Base-by-base conservation (phyloP, 1,139 yeast genomes). In the Yamadazyma buinensis region DNA sequence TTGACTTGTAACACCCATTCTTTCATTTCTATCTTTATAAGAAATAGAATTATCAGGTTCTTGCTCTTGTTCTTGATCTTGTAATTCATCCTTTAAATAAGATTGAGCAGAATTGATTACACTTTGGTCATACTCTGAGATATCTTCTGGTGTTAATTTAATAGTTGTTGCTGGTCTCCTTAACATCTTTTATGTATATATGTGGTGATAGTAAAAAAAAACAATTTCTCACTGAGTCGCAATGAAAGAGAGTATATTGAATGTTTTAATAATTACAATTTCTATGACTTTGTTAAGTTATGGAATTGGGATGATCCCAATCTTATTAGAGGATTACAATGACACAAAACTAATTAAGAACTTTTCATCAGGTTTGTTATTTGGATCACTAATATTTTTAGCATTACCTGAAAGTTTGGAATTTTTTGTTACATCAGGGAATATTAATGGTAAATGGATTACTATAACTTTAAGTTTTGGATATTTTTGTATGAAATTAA, bases 381-480 rank as follows among this genome's bases (percentile, higher is more conserved):
- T 81, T 5, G 81, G 87, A 3, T 76, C 88, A 0, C 70, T 84
- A 1, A 53, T 81, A 35, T 66, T 77, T n/a, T 65, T 83, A 15
- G 77, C 82, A 17, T 67, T 83, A 14, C 92, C 92, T 0, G 92
- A 83, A 53, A 88, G 88, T 5, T 77, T 23, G 77, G 72, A 43
- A 67, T 71, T 3, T 51, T 75, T 34, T 64, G 61, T 35, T 49
- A 54, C 10, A 52, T 43, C 35, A 32, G 51, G 37, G n/a, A n/a
- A n/a, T n/a, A 34, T 47, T 25, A 47, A 39, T 43, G 51, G 41
- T 28, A 40, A 46, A 39, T 49, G 44, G 47, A 42, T 36, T 27
- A 46, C 49, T 21, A n/a, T 33, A 10, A 28, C 26, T 1, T 40
- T 79, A 21, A 45, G 77, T 0, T 31, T 57, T 0, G 86, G 86